Conservation (phyloP, 345 rosid genomes). For the Sisymbrium irio region DNA sequence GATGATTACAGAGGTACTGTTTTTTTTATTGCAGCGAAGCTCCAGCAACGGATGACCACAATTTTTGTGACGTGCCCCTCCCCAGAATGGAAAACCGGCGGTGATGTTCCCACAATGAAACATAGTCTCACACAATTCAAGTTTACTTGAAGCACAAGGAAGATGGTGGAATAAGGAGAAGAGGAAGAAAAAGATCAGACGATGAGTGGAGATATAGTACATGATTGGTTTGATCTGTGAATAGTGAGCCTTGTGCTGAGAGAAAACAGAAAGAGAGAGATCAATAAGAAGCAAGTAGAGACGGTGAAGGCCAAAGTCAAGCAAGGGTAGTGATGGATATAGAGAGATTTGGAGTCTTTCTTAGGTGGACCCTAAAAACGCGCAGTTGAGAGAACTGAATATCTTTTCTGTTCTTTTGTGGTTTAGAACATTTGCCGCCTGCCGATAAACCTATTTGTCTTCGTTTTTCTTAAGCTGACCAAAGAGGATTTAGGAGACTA, state of each 20-base stretch:
- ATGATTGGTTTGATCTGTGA: not conserved
- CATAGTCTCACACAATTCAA: not conserved
- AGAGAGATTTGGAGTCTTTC: not conserved
- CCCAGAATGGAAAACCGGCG: constrained; percentile 44
- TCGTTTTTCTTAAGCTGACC: too few relatives aligned
- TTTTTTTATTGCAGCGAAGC: constrained; percentile 29
- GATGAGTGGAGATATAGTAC: not conserved
- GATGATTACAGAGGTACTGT: constrained; percentile 1
- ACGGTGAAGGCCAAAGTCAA: not conserved
- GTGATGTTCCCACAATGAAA: constrained; percentile 38
- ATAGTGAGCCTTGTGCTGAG: not conserved
- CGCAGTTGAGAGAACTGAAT: too few relatives aligned
- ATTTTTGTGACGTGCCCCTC: accelerated
- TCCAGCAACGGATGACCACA: constrained; percentile 40
- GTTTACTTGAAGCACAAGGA: not conserved
- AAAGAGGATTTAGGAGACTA: too few relatives aligned
- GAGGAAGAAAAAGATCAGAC: not conserved
- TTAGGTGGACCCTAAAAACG: too few relatives aligned
- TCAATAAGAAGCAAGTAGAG: not conserved
- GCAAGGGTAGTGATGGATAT: not conserved
- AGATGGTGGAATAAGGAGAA: not conserved
- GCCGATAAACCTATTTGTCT: too few relatives aligned
- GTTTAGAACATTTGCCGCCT: too few relatives aligned
- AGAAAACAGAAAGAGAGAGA: not conserved
- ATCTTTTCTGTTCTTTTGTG: too few relatives aligned